Evolutionary conservation across 2,329 filamentous ascomycete genomes (phyloP).

Genomic region (Metarhizium brunneum): DNA sequence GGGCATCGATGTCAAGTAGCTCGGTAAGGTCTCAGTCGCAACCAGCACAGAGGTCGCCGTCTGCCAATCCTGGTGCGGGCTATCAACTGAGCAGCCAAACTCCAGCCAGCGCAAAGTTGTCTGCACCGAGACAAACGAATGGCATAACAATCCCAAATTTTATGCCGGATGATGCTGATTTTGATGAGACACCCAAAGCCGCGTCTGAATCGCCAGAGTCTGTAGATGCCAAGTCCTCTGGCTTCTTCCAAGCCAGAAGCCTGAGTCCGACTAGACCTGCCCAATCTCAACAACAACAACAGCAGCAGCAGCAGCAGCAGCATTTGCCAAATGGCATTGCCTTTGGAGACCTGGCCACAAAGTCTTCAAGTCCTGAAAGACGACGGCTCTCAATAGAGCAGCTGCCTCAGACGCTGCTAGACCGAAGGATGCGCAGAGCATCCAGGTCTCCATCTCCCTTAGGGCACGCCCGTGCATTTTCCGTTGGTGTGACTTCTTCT

Average conservation of each 20-base stretch:
- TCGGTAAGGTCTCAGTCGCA: constrained; percentile 59
- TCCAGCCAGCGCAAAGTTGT: constrained; percentile 25
- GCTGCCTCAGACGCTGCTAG: constrained; percentile 42
- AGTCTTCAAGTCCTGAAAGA: constrained; percentile 25
- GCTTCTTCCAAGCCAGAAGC: constrained; percentile 18
- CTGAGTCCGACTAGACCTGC: constrained; percentile 15
- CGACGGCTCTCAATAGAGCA: constrained; percentile 45
- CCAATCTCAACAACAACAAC: background rate
- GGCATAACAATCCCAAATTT: constrained; percentile 46
- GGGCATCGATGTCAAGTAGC: constrained; percentile 38
- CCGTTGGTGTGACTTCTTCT: constrained; percentile 29
- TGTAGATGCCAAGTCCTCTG: constrained; percentile 30
- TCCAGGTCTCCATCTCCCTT: constrained; percentile 49
- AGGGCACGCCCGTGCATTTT: constrained; percentile 37
- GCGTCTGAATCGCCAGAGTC: constrained; percentile 36
- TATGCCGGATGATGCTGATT: constrained; percentile 43
- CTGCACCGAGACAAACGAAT: constrained; percentile 33
- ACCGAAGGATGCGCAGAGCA: constrained; percentile 41
- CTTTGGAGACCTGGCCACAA: constrained; percentile 37
- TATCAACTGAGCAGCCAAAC: constrained; percentile 22
- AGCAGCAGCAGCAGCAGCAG: constrained; percentile 15
- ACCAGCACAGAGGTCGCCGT: constrained; percentile 42
- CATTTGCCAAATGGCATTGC: constrained; percentile 30
- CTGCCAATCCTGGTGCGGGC: constrained; percentile 16
- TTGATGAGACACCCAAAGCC: constrained; percentile 34